A percentile compares a stretch with the other conserved stretches of the same genome.
phyloP scores from a whole-genome alignment of 371 early-diverging fungal genomes.

The Capillidium heterosporum region DNA sequence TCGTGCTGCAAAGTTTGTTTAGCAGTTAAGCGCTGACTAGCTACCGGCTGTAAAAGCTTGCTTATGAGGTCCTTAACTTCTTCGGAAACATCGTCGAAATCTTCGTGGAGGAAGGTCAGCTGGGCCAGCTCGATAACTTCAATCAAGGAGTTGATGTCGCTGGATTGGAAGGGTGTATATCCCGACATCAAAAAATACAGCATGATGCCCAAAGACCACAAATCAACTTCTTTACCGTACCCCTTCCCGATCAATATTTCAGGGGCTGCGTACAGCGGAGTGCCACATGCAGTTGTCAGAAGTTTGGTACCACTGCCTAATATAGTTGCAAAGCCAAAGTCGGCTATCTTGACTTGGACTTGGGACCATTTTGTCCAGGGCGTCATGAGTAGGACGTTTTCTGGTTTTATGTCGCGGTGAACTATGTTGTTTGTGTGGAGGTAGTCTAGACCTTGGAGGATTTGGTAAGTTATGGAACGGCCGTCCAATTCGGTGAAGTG shows the following conservation, averaged over 20 bases:
- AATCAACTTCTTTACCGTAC: conserved; percentile 51
- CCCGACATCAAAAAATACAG: conserved; percentile 72
- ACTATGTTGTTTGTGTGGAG: conserved; percentile 90
- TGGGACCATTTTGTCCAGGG: conserved; percentile 13
- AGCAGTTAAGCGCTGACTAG: conserved; percentile 34
- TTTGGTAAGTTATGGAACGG: background rate
- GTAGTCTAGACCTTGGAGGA: conserved; percentile 22
- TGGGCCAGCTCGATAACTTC: background rate
- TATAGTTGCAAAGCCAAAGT: conserved; percentile 90
- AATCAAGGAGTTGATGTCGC: background rate
- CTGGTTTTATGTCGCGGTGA: conserved; percentile 92
- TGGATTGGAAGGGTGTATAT: conserved; percentile 48
- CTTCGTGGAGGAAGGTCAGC: background rate
- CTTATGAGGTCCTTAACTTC: conserved; percentile 21
- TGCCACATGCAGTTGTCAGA: conserved; percentile 64
- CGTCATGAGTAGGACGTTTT: conserved; percentile 81
- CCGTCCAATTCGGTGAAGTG: background rate
- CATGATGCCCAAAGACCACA: conserved; percentile 84
- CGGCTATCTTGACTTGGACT: conserved; percentile 85
- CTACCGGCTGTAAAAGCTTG: conserved; percentile 37
- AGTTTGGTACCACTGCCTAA: conserved; percentile 16
- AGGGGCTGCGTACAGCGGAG: conserved; percentile 74
- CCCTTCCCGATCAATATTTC: conserved; percentile 56
- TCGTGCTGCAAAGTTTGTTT: background rate
- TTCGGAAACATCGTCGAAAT: background rate